These are phyloP conservation scores for Diaporthe vaccinii DNA, from an alignment of 2,329 filamentous ascomycete genomes.

Conservation along the genomic window DNA sequence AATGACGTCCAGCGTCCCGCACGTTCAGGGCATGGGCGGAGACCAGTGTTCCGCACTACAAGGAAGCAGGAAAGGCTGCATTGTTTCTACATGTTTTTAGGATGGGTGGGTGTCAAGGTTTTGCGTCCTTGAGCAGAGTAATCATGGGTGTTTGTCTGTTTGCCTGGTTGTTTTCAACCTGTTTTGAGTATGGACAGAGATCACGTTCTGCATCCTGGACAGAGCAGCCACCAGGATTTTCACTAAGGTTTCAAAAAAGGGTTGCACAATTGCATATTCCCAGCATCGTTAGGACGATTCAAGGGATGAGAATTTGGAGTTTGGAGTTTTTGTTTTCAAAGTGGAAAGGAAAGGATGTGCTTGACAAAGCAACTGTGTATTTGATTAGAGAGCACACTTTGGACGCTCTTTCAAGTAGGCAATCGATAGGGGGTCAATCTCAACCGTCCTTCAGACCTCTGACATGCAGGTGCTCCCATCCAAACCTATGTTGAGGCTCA, in stretches of 20 bases:
- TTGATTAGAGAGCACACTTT: neutral
- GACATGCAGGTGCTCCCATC: neutral
- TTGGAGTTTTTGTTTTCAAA: constrained; percentile 11
- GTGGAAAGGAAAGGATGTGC: neutral
- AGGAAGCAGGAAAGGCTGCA: neutral
- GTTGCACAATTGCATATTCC: neutral
- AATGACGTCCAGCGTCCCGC: neutral
- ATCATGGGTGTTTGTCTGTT: neutral
- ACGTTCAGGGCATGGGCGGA: neutral
- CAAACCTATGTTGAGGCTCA: neutral
- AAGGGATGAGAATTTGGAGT: neutral
- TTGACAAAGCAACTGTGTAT: neutral
- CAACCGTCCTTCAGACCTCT: no score
- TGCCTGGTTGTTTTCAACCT: neutral
- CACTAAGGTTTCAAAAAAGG: neutral
- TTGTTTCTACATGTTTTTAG: neutral
- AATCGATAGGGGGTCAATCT: neutral
- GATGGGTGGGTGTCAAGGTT: neutral
- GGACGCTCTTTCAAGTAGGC: neutral
- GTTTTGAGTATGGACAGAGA: neutral
- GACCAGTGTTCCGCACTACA: neutral
- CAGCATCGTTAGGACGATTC: neutral
- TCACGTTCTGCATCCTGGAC: neutral
- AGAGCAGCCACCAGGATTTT: neutral
- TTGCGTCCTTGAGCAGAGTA: neutral